Evolutionary conservation across 2,329 filamentous ascomycete species (phyloP).

Genomic region (Colletotrichum sp.): DNA sequence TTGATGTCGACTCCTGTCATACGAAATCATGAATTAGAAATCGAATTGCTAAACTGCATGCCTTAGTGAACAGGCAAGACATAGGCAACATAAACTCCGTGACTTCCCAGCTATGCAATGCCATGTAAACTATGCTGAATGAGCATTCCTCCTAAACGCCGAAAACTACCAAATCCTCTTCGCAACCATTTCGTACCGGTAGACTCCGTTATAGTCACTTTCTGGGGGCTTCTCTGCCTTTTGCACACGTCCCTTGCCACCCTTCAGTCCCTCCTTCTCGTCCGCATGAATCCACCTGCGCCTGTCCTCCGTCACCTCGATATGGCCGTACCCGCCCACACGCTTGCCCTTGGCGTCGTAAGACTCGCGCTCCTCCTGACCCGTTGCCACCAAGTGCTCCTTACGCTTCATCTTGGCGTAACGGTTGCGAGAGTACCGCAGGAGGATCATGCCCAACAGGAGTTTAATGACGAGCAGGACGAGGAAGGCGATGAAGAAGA

Average conservation of each 20-base stretch:
- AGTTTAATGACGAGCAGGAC: conserved; percentile 86
- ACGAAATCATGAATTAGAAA: neutral
- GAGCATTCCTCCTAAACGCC: neutral
- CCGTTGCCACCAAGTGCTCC: conserved; percentile 57
- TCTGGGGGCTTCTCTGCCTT: conserved; percentile 55
- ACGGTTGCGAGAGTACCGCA: conserved; percentile 78
- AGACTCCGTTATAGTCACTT: conserved; percentile 64
- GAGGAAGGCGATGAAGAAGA: conserved; percentile 85
- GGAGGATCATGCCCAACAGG: conserved; percentile 83
- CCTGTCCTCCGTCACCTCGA: conserved; percentile 90
- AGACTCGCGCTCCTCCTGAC: conserved; percentile 53
- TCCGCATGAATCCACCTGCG: conserved; percentile 86
- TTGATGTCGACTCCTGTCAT: neutral
- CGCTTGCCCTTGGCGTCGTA: conserved; percentile 76
- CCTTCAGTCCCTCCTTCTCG: conserved; percentile 73
- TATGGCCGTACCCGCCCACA: conserved; percentile 80
- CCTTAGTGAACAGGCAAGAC: neutral
- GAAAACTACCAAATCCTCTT: conserved; percentile 87
- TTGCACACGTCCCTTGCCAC: conserved; percentile 57
- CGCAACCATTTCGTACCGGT: conserved; percentile 92
- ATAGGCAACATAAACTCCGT: neutral
- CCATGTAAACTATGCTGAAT: neutral
- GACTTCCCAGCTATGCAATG: neutral
- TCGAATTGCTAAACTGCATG: neutral
- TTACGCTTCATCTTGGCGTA: conserved; percentile 81